phyloP scores from a whole-genome alignment of 2,329 filamentous ascomycete genomes.

The Dothistroma pini region DNA sequence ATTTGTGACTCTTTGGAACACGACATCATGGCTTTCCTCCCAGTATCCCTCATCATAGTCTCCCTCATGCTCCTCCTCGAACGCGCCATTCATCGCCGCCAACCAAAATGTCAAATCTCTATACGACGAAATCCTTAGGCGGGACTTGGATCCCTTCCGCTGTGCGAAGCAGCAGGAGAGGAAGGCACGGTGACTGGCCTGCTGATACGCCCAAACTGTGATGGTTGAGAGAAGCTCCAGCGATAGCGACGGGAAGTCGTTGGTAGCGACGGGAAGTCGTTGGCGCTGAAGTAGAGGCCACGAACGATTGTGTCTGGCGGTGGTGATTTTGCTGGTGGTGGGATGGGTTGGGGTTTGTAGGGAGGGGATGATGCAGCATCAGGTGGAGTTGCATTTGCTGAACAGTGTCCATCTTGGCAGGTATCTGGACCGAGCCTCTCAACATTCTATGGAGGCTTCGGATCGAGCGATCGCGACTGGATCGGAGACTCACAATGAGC shows the following conservation, averaged over 20 bases:
- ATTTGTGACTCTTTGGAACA: background rate
- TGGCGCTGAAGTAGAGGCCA: background rate
- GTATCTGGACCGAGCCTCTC: background rate
- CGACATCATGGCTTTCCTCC: background rate
- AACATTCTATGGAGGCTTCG: background rate
- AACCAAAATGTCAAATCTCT: constrained; percentile 3
- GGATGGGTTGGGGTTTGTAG: background rate
- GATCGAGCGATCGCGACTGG: background rate
- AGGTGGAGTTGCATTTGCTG: background rate
- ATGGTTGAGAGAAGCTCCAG: background rate
- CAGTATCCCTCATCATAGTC: background rate
- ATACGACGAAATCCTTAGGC: constrained; percentile 6
- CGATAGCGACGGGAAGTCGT: background rate
- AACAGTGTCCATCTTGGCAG: background rate
- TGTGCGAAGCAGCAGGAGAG: background rate
- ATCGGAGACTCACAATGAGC: background rate
- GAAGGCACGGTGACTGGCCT: background rate
- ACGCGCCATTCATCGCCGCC: background rate
- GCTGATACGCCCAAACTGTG: background rate
- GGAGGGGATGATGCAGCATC: background rate
- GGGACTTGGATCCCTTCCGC: constrained; percentile 1
- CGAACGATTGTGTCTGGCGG: background rate
- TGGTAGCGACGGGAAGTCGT: background rate
- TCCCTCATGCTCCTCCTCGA: background rate
- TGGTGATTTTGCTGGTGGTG: background rate